Evolutionary conservation across 139 green algal species (phyloP), one percentile per base, ranked within the genome.

Genomic region (Dunaliella primolecta): DNA sequence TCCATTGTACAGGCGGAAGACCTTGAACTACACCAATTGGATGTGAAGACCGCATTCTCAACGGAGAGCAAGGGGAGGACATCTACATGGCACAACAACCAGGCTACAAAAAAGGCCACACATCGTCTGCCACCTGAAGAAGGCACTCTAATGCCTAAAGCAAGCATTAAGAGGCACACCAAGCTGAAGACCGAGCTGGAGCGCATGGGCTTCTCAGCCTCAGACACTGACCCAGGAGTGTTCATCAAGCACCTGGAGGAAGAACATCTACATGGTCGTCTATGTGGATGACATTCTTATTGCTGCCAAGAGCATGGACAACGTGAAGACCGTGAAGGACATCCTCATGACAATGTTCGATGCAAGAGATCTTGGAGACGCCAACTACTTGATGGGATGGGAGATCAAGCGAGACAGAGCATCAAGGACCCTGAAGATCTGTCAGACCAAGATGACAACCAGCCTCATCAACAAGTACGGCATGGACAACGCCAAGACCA

Each of bases 1-100:
- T 25, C 34, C 92, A n/a, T 56, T 89, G 0, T 31, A 85, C 3
- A 85, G 37, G 81, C 70, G 1, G 0, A 89, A 7, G 85, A 90
- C 35, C 15, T 64, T 7, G 87, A 92, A 71, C n/a, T 93, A 0
- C 70, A 88, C 2, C 86, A 93, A 29, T 24, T 94, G 0, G 89
- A 94, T 78, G 86, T 93, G 21, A 90, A 91, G 55, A 93, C 92
- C 1, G 92, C 92, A 1, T 93, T 93, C 84, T 81, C 93, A 2
- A 95, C n/a, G 87, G 90, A 11, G 75, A 89, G 35, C 71, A 91
- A 30, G 82, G 83, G n/a, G 85, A 91, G 64, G 35, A 74, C 36
- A 76, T 91, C 0, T 92, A 88, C 64, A 80, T 91, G 55, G 23
- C 80, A 27, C 87, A 89, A 78, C 86, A 85, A 37, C 55, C 32